Conservation (phyloP, 257 asterid genomes). For the Knoxia roxburghii region DNA sequence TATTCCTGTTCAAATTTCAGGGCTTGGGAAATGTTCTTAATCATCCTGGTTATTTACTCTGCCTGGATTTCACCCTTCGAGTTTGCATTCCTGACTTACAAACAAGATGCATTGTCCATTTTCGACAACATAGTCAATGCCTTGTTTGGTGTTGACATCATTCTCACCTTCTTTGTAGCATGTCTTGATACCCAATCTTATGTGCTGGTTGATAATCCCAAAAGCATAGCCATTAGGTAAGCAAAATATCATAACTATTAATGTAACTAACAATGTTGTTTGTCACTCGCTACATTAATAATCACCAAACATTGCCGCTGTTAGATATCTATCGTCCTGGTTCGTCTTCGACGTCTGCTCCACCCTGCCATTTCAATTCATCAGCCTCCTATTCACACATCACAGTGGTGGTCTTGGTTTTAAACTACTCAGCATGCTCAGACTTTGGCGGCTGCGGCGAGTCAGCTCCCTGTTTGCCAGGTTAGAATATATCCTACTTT, state of each 20-base stretch:
- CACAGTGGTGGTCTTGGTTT: conserved; percentile 66
- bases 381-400: conserved; percentile 58
- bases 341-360: conserved; percentile 76
- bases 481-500: conserved; percentile 19
- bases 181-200: conserved; percentile 65
- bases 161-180: conserved; percentile 83
- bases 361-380: conserved; percentile 64
- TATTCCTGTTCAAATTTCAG: conserved; percentile 28
- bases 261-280: background rate
- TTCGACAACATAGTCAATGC: conserved; percentile 69
- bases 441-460: conserved; percentile 91
- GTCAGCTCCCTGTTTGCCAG: conserved; percentile 87
- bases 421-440: conserved; percentile 73
- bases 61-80: conserved; percentile 94
- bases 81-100: conserved; percentile 68
- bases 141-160: conserved; percentile 73
- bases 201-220: conserved; percentile 63
- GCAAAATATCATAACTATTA: background rate
- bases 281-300: background rate
- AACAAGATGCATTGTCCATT: conserved; percentile 49
- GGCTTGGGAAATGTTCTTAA: conserved; percentile 87
- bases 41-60: conserved; percentile 67
- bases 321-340: conserved; percentile 83
- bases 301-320: background rate
- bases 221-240: conserved; percentile 66